phyloP scores from a whole-genome alignment of 768 basidiomycete species.

The Boletus coccyginus region DNA sequence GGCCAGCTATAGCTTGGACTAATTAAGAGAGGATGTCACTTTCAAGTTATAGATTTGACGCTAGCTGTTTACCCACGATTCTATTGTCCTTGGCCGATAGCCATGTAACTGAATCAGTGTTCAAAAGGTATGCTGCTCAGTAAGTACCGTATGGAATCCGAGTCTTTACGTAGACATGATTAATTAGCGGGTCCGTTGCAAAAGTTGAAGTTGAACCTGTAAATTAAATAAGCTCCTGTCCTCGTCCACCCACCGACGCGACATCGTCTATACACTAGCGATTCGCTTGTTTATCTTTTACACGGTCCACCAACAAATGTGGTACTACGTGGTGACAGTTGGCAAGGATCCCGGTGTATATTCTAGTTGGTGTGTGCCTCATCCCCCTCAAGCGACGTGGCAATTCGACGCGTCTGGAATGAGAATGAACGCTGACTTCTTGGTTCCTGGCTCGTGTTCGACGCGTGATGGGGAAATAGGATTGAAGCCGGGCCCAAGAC shows the following conservation, averaged over 20 bases:
- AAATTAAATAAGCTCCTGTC: constrained; percentile 26
- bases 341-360: constrained; percentile 32
- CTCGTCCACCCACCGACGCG: not conserved
- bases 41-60: constrained; percentile 6
- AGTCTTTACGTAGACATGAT: constrained; percentile 15
- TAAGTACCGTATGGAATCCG: not conserved
- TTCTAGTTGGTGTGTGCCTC: constrained; percentile 21
- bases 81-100: not conserved
- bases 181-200: not conserved
- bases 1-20: not conserved
- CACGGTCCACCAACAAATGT: constrained; percentile 23
- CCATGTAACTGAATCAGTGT: not conserved
- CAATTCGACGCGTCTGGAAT: constrained; percentile 6
- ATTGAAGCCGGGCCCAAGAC: constrained; percentile 43
- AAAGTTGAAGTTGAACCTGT: constrained; percentile 24
- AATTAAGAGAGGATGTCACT: not conserved
- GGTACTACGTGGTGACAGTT: constrained; percentile 29
- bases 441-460: constrained; percentile 5
- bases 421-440: constrained; percentile 27
- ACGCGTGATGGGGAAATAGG: constrained; percentile 34
- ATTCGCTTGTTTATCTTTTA: not conserved
- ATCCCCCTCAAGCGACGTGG: constrained; percentile 2
- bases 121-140: not conserved
- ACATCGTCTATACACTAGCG: not conserved
- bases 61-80: constrained; percentile 9